Percentiles rank a stretch among this genome's conserved stretches.
These are phyloP conservation scores for Fraxinus americana DNA, from an alignment of 257 asterid genomes.

Conservation along the genomic window DNA sequence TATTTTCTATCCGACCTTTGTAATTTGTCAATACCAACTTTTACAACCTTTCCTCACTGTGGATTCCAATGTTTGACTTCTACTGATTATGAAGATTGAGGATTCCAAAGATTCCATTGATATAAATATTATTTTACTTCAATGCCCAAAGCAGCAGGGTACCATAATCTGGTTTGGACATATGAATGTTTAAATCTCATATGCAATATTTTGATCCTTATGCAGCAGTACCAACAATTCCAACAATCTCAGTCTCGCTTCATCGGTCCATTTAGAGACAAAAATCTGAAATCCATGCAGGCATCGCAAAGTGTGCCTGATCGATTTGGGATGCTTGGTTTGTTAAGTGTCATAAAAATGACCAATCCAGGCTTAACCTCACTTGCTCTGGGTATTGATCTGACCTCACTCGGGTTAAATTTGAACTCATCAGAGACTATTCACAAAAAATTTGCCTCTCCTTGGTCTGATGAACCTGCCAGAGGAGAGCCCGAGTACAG, in stretches of 20 bases:
- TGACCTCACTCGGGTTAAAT: slow-evolving; percentile 78
- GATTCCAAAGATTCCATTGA: slow-evolving; percentile 1
- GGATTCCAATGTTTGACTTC: slow-evolving; percentile 3
- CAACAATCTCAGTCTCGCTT: slow-evolving; percentile 75
- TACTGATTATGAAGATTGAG: slow-evolving; percentile 4
- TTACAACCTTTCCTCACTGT: neutral
- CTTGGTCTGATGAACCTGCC: slow-evolving; percentile 88
- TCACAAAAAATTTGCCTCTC: slow-evolving; percentile 84
- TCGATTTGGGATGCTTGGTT: slow-evolving; percentile 75
- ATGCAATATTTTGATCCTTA: slow-evolving; percentile 45
- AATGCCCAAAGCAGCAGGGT: slow-evolving; percentile 36
- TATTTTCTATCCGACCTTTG: neutral
- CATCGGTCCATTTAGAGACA: slow-evolving; percentile 65
- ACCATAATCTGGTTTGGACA: slow-evolving; percentile 38
- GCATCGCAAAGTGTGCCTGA: slow-evolving; percentile 59
- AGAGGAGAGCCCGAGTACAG: slow-evolving; percentile 79
- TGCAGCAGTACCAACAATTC: slow-evolving; percentile 77
- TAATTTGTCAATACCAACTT: slow-evolving; percentile 1
- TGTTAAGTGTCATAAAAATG: slow-evolving; percentile 63
- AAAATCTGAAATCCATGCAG: slow-evolving; percentile 56
- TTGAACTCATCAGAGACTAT: slow-evolving; percentile 77
- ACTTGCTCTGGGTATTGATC: slow-evolving; percentile 80
- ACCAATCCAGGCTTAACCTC: slow-evolving; percentile 66
- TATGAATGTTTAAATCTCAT: slow-evolving; percentile 26
- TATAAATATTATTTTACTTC: slow-evolving; percentile 18